phyloP scores from a whole-genome alignment of 2,329 filamentous ascomycete genomes.

The Leptographium lundbergii region DNA sequence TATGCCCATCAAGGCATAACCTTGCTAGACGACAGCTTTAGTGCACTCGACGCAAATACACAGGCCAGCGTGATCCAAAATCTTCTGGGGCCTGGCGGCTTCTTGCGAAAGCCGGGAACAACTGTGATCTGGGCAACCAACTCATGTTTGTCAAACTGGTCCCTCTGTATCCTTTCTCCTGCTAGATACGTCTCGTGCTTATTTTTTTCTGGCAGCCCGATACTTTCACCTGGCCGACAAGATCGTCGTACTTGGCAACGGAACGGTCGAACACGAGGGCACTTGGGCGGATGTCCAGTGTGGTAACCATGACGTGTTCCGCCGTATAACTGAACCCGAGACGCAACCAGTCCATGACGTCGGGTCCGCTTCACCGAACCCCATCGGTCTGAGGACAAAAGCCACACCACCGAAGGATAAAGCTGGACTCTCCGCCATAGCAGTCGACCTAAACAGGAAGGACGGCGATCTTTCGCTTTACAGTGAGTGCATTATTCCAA shows the following conservation, averaged over 20 bases:
- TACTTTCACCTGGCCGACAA: slow-evolving; percentile 28
- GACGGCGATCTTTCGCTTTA: slow-evolving; percentile 25
- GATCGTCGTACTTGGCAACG: slow-evolving; percentile 25
- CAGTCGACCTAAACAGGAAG: slow-evolving; percentile 13
- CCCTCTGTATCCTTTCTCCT: not conserved
- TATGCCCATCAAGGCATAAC: slow-evolving; percentile 18
- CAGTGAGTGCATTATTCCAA: slow-evolving; percentile 11
- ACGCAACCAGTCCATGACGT: not conserved
- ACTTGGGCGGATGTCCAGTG: slow-evolving; percentile 22
- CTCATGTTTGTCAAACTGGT: slow-evolving; percentile 12
- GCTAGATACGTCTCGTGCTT: not conserved
- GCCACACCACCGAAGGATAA: not conserved
- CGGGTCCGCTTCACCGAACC: not conserved
- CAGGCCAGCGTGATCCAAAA: slow-evolving; percentile 18
- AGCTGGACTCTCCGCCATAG: not conserved
- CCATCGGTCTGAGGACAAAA: too few relatives aligned
- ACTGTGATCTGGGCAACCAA: slow-evolving; percentile 23
- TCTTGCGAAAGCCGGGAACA: slow-evolving; percentile 15
- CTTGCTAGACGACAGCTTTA: slow-evolving; percentile 25
- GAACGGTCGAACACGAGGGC: slow-evolving; percentile 25
- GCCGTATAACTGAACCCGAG: not conserved
- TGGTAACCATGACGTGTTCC: not conserved
- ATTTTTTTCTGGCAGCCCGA: not conserved
- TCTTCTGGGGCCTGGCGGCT: slow-evolving; percentile 18
- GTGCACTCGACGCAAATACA: slow-evolving; percentile 22